phyloP scores from a whole-genome alignment of 116 monocot species.

The Dioscorea cayenensis region DNA sequence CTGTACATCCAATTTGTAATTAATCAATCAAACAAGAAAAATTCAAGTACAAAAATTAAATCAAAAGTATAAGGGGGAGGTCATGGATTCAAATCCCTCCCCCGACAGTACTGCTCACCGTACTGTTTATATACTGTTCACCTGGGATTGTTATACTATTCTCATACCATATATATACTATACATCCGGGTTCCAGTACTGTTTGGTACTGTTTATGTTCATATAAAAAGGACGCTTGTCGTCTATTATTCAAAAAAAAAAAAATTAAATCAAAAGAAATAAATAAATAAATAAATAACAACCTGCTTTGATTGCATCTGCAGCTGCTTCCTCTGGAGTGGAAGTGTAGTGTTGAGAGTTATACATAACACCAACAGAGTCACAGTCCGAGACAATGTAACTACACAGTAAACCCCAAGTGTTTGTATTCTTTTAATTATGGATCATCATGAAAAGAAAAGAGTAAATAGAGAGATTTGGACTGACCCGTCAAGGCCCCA shows the following conservation, averaged over 20 bases:
- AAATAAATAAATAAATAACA: background rate
- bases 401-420: conserved; percentile 9
- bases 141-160: too few species aligned
- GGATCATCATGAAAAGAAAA: background rate
- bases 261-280: background rate
- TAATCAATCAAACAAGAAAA: too few species aligned
- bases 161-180: too few species aligned
- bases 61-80: too few species aligned
- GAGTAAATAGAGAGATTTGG: background rate
- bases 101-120: too few species aligned
- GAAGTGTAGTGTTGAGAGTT: conserved; percentile 43
- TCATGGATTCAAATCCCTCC: too few species aligned
- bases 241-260: too few species aligned
- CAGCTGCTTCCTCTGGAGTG: conserved; percentile 68
- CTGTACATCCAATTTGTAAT: conserved; percentile 9
- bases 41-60: background rate
- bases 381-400: conserved; percentile 85
- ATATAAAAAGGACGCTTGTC: too few species aligned
- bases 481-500: conserved; percentile 62
- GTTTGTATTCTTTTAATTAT: too few species aligned
- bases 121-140: too few species aligned
- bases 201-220: too few species aligned
- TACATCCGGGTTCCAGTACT: too few species aligned
- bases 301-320: conserved; percentile 70
- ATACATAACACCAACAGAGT: conserved; percentile 62